These are phyloP conservation scores for Tetraselmis chui DNA, from an alignment of 139 green algal species.

Conservation along the genomic window DNA sequence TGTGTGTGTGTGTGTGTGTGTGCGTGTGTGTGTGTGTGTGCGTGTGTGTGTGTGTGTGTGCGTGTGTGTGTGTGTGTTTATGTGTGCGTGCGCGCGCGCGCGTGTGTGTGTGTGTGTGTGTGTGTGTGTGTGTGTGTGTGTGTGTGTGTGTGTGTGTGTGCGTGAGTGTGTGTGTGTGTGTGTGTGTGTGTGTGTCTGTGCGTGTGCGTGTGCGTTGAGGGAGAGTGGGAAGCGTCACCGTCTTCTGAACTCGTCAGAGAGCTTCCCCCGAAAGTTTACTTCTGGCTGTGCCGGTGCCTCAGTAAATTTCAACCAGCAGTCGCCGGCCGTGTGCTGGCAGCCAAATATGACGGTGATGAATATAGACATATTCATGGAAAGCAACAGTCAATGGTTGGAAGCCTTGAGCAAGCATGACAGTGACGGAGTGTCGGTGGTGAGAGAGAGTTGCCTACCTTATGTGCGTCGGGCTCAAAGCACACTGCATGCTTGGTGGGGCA, in stretches of 20 bases:
- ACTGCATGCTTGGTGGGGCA: conserved; percentile 39
- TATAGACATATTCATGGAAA: not conserved
- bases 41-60: no score
- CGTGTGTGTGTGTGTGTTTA: not conserved
- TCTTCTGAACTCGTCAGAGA: not conserved
- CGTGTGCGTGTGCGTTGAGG: not conserved
- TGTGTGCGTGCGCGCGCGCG: not conserved
- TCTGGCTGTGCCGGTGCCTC: conserved; percentile 38
- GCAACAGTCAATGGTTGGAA: not conserved
- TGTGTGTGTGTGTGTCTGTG: not conserved
- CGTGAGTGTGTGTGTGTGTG: not conserved
- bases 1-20: no score
- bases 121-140: no score
- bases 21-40: no score
- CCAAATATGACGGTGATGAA: not conserved
- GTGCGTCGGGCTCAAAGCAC: conserved; percentile 82
- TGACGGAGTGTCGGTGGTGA: no score
- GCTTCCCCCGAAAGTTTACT: conserved; percentile 9
- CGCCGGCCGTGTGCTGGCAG: conserved; percentile 51
- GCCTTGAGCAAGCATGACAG: not conserved
- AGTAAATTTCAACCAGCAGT: conserved; percentile 90
- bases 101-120: not conserved
- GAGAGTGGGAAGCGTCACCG: not conserved
- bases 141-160: no score
- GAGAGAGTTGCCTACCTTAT: conserved; percentile 22